phyloP scores from a whole-genome alignment of 176 grass and related monocot species.

The Zea luxurians region DNA sequence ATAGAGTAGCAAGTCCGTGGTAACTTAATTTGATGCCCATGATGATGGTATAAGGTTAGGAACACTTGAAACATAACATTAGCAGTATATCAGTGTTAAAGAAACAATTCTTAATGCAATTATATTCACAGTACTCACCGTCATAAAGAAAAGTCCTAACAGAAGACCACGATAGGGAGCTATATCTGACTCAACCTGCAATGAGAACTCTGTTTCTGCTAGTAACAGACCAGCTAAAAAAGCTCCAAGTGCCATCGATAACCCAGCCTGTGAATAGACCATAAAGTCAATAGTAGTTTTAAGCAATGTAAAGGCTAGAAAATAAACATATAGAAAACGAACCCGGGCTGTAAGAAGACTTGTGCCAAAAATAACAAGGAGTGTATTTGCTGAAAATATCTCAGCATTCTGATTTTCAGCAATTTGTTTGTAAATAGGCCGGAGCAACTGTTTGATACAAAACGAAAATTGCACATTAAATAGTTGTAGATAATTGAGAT shows the following conservation, averaged over 20 bases:
- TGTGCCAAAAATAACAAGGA: constrained; percentile 97
- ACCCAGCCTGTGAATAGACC: constrained; percentile 68
- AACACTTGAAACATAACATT: constrained; percentile 30
- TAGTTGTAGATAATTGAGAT: constrained; percentile 14
- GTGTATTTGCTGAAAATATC: constrained; percentile 99
- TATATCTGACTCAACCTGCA: constrained; percentile 99
- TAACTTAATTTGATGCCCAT: constrained; percentile 10
- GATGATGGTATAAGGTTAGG: constrained; percentile 3
- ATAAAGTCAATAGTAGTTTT: constrained; percentile 39
- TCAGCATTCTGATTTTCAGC: constrained; percentile 98
- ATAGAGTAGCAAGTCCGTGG: constrained; percentile 9
- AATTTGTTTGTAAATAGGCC: constrained; percentile 98
- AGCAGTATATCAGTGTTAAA: neutral
- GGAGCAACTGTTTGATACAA: constrained; percentile 70
- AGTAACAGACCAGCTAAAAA: constrained; percentile 98
- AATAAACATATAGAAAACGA: constrained; percentile 34
- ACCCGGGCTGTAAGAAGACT: constrained; percentile 99
- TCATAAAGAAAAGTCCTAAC: constrained; percentile 99
- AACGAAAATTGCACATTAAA: constrained; percentile 12
- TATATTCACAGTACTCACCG: constrained; percentile 50
- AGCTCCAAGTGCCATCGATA: constrained; percentile 97
- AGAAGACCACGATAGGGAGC: constrained; percentile 98
- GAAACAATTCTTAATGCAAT: neutral
- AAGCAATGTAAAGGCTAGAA: constrained; percentile 9
- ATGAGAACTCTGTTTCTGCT: constrained; percentile 99